phyloP scores from a whole-genome alignment of 2,329 filamentous ascomycete genomes.

The Arthrobotrys conoides region DNA sequence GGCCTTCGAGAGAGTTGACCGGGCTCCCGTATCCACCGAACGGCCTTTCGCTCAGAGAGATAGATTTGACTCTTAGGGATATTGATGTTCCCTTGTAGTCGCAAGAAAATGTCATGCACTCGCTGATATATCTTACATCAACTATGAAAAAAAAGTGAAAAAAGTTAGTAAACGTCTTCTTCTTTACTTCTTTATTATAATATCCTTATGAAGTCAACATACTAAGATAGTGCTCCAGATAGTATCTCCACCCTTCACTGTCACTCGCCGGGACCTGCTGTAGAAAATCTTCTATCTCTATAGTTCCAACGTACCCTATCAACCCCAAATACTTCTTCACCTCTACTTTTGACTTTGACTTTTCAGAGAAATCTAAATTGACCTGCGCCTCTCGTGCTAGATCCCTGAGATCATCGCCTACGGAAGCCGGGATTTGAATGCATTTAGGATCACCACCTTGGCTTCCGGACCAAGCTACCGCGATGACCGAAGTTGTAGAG shows the following conservation, averaged over 20 bases:
- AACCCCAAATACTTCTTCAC: slow-evolving; percentile 62
- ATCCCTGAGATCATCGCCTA: slow-evolving; percentile 45
- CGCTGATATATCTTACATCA: slow-evolving; percentile 37
- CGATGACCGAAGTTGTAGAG: slow-evolving; percentile 37
- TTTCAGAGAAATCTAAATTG: slow-evolving; percentile 48
- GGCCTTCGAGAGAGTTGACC: slow-evolving; percentile 13
- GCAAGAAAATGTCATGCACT: slow-evolving; percentile 49
- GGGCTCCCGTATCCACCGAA: slow-evolving; percentile 1
- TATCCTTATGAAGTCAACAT: slow-evolving; percentile 33
- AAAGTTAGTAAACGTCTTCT: slow-evolving; percentile 19
- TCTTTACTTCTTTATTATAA: background rate
- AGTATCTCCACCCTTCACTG: slow-evolving; percentile 63
- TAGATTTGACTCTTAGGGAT: slow-evolving; percentile 41
- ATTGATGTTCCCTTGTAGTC: slow-evolving; percentile 44
- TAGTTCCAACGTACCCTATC: slow-evolving; percentile 57
- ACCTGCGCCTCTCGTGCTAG: slow-evolving; percentile 18
- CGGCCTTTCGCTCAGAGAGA: slow-evolving; percentile 33
- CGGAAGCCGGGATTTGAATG: slow-evolving; percentile 47
- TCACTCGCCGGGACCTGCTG: slow-evolving; percentile 50
- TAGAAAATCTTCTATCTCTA: slow-evolving; percentile 62
- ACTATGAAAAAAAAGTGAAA: slow-evolving; percentile 20
- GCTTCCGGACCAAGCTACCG: slow-evolving; percentile 54
- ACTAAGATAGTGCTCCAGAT: slow-evolving; percentile 64
- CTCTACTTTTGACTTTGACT: slow-evolving; percentile 61
- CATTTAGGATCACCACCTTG: slow-evolving; percentile 57